Evolutionary conservation across 2,329 filamentous ascomycete species (phyloP), one percentile per base, ranked within the genome.

Genomic region (Annulohypoxylon truncatum): DNA sequence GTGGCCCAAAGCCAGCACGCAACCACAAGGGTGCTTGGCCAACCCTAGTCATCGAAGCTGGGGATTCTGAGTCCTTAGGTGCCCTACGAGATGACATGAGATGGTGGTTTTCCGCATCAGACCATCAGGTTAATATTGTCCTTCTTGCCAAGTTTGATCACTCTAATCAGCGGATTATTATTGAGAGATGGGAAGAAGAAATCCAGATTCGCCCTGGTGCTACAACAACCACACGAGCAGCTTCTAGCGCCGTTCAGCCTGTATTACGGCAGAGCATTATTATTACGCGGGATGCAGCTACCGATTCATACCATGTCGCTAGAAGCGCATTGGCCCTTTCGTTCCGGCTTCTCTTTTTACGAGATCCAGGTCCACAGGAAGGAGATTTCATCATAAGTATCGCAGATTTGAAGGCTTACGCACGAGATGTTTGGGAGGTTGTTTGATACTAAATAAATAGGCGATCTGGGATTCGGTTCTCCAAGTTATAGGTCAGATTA

Each of bases 121-220:
- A 55, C n/a, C 59, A 61, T 29, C 26, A 55, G 3, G 59, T 61
- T 33, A 55, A 55, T n/a, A 44, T 61, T 52, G 51, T 55, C n/a
- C 20, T 61, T 31, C 50, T 61, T 24, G 59, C 31, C 15, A 61
- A 61, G 29, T 35, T 61, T 28, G 51, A 61, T 20, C 6, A 5
- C n/a, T n/a, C 10, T 10, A 29, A 31, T 2, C 29, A 22, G 29
- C 33, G 33, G 33, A 46, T 42, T 18, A 40, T 61, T 12, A 55
- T 61, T 9, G 59, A 61, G 44, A 55, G 18, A 28, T 61, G 59
- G 59, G 33, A 35, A 35, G 59, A 55, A 54, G 59, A 54, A 50
- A 18, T 24, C 2, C 29, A 28, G 9, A 8, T n/a, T 24, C 26
- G 28, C 3, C 35, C 15, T 5, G 58, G 58, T 28, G 58, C 57